Evolutionary conservation across 129 eudicot genomes (phyloP), one percentile per base, ranked within the genome.

Genomic region (Rutidosis leptorrhynchoides): DNA sequence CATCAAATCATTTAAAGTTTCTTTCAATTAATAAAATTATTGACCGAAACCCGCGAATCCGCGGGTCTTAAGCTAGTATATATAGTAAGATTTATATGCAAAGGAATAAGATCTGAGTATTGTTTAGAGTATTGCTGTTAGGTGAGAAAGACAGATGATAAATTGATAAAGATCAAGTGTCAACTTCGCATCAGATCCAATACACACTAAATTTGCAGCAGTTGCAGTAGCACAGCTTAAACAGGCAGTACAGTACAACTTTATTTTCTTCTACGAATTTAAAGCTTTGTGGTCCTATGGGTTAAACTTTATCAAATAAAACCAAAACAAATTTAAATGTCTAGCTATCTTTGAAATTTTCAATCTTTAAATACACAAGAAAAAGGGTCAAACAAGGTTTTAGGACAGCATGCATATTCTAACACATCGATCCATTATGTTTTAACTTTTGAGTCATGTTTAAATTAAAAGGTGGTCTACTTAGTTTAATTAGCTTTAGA

Each of bases 141-240:
- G 62, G 20, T 59, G 49, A 60, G 49, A 71, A 5, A 58, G 74
- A 70, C 58, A 19, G 7, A 11, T 42, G 75, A 70, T 70, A 16
- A 30, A 37, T 37, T 37, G 43, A 37, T 37, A 37, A 25, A 61
- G 76, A 72, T 69, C 63, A 72, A 72, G 55, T 72, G 77, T 62
- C 70, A 72, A 72, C 63, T 72, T 62, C 52, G 69, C 77, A 72
- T 72, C 77, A 72, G 70, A 72, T 72, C 77, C 77, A 52, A 72
- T 62, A 70, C 74, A 58, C 67, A 70, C 67, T 70, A 58, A 58
- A 70, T 70, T 26, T 45, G 58, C 67, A 70, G 67, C 58, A 59
- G 58, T 6, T 46, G 52, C 40, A 33, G 42, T 1, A 9, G 43
- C 43, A 37, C 55, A 72, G 70, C 64, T 70, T 66, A 51, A 57